These are phyloP conservation scores for Podila horticola DNA, from an alignment of 192 early-diverging fungal genomes.

Conservation along the genomic window DNA sequence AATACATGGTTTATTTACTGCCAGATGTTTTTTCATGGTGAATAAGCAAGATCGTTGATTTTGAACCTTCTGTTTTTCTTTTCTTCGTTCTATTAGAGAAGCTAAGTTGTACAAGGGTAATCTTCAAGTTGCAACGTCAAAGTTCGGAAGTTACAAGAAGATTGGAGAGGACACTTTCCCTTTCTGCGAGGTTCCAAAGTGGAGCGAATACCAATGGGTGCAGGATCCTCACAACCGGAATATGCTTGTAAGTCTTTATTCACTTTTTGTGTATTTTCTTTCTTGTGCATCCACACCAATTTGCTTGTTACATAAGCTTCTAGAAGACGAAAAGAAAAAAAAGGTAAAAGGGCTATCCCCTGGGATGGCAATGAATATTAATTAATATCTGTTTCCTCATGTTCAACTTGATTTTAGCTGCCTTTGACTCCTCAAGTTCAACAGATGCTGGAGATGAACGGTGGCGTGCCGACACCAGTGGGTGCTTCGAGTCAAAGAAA, in stretches of 20 bases:
- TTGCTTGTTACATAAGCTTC: background rate
- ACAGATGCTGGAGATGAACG: conserved; percentile 2
- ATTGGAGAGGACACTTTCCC: conserved; percentile 65
- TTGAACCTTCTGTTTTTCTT: background rate
- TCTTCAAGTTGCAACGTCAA: conserved; percentile 60
- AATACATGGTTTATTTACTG: too few species aligned
- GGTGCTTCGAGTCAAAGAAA: background rate
- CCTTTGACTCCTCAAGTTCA: background rate
- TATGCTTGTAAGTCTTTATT: conserved; percentile 20
- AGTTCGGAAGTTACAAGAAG: conserved; percentile 62
- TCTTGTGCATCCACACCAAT: background rate
- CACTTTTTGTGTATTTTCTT: background rate
- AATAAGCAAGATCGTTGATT: background rate
- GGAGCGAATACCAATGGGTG: conserved; percentile 41
- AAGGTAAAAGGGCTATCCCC: background rate
- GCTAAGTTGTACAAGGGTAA: conserved; percentile 64
- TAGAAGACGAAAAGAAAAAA: background rate
- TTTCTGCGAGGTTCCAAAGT: conserved; percentile 53
- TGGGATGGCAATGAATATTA: background rate
- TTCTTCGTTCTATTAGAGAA: conserved; percentile 31
- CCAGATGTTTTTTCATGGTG: background rate
- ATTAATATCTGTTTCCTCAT: too few species aligned
- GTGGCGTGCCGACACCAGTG: background rate
- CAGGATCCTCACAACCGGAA: conserved; percentile 17
- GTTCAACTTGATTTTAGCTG: background rate